Base-by-base conservation (phyloP, 2,329 filamentous ascomycete species). In the Nothophoma quercina region DNA sequence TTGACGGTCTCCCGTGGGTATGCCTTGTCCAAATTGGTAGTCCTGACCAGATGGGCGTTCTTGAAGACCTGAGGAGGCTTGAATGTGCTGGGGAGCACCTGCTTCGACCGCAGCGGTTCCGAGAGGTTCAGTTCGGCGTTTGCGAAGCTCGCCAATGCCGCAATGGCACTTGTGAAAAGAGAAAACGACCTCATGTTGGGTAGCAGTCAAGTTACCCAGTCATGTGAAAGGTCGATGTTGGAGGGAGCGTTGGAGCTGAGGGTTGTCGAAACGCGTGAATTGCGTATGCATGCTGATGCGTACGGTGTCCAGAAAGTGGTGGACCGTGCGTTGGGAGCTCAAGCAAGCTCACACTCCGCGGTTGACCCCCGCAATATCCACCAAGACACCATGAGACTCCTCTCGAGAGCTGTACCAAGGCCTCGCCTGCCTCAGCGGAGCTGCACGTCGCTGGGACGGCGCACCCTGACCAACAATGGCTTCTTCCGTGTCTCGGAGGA, bases 1-100 rank as follows among this genome's bases (percentile, higher is more conserved):
- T 98, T 97, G 81, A 97, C 86, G 12, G 88, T 89, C 77, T 98
- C 93, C 71, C 92, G 88, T 48, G 88, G 87, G 69, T 95, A 98
- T 63, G 87, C 90, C 82, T 97, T 98, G 77, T 98, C 93, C 52
- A 97, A 78, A 63, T 96, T 96, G 70, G 96, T 88, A 60, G 89
- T 88, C 68, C 95, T 90, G 43, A 98, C 89, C 23, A 98, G 78
- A 74, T 99, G 98, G 76, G 83, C 84, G 77, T 99, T 97, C 79
- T 93, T 91, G 81, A 96, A 99, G 63, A 93, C 90, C 73, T 91
- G 90, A 12, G 93, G 89, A 46, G 93, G 92, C 75, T 85, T 88
- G 80, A 97, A 96, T 56, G 71, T 73, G 60, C 70, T 70, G 21
- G 78, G 71, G 29, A 81, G 75, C 67, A 82, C 76, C 65, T 78